Evolutionary conservation across 768 basidiomycete genomes (phyloP).

Genomic region (Psilocybe subaeruginosa): DNA sequence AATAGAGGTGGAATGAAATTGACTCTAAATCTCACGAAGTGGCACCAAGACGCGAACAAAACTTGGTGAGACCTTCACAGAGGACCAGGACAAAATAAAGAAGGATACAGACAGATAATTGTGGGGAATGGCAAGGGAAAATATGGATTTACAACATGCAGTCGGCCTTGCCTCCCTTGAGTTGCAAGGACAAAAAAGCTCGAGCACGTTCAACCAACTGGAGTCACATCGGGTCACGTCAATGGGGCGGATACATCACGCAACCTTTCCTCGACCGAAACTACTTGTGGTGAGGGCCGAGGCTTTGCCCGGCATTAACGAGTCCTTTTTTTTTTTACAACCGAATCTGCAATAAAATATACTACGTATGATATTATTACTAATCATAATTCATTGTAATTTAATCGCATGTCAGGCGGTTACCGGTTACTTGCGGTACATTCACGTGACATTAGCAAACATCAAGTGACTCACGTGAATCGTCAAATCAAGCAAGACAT

Average conservation of each 20-base stretch:
- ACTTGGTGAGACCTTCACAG: slow-evolving; percentile 32
- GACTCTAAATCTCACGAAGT: slow-evolving; percentile 23
- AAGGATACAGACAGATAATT: slow-evolving; percentile 15
- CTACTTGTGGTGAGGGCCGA: neutral
- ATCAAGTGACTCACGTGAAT: too few relatives aligned
- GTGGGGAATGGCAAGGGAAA: slow-evolving; percentile 19
- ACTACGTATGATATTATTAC: too few relatives aligned
- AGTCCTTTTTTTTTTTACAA: too few relatives aligned
- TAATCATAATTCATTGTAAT: too few relatives aligned
- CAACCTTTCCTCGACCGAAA: neutral
- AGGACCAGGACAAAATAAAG: slow-evolving; percentile 21
- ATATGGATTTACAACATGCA: slow-evolving; percentile 38
- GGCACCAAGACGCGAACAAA: slow-evolving; percentile 27
- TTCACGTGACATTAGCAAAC: too few relatives aligned
- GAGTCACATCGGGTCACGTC: slow-evolving; percentile 2
- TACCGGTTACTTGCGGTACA: too few relatives aligned
- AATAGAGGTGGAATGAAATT: slow-evolving; percentile 5
- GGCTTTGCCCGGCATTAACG: too few relatives aligned
- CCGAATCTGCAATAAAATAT: too few relatives aligned
- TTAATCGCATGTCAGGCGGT: too few relatives aligned
- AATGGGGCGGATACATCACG: neutral
- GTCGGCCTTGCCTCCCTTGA: slow-evolving; percentile 27
- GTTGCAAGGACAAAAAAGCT: slow-evolving; percentile 25
- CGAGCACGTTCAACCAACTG: slow-evolving; percentile 27
- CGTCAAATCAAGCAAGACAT: too few relatives aligned